Evolutionary conservation across 2,329 filamentous ascomycete genomes (phyloP), one percentile per base, ranked within the genome.

Genomic region (Colletotrichum tropicicola): DNA sequence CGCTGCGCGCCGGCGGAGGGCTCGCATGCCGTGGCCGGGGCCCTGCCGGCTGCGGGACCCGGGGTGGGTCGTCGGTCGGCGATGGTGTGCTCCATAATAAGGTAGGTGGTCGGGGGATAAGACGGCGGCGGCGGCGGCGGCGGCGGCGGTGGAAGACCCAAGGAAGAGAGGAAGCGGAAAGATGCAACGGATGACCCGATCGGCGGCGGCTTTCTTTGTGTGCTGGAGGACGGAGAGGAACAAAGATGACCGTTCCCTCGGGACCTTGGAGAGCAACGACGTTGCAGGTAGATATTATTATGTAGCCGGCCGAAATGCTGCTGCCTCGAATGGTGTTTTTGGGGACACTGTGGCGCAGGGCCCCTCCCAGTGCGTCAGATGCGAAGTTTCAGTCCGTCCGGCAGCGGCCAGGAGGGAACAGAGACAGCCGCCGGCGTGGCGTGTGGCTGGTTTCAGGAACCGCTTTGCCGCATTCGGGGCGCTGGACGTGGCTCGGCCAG

Each of bases 361-460:
- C 19, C 21, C 21, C 32, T 28, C 56, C 35, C 56, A 41, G 61
- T 57, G 61, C 51, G 57, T 65, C 43, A 56, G 41, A 56, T 39
- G 39, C 61, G 35, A 61, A 49, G 57, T 65, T 56, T 56, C 49
- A 61, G 49, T 56, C 28, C 43, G 32, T 30, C 43, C 35, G 57
- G 27, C 25, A 21, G n/a, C 47, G 23, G 47, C 32, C n/a, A 13
- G 12, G 13, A 35, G 13, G 10, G 12, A 35, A 12, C 12, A 6
- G 13, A 13, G 32, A 35, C 32, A n/a, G n/a, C n/a, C n/a, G 55
- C 59, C 55, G 56, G 55, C 37, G 8, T 44, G 27, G 10, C 19
- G 35, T 32, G 61, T 65, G 61, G 61, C 61, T 65, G 57, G 61
- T 65, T 65, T 65, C 61, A 61, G 57, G 44, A 61, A 55, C 61